Evolutionary conservation across 345 rosid species (phyloP), one percentile per base, ranked within the genome.

Genomic region (Camelina neglecta): DNA sequence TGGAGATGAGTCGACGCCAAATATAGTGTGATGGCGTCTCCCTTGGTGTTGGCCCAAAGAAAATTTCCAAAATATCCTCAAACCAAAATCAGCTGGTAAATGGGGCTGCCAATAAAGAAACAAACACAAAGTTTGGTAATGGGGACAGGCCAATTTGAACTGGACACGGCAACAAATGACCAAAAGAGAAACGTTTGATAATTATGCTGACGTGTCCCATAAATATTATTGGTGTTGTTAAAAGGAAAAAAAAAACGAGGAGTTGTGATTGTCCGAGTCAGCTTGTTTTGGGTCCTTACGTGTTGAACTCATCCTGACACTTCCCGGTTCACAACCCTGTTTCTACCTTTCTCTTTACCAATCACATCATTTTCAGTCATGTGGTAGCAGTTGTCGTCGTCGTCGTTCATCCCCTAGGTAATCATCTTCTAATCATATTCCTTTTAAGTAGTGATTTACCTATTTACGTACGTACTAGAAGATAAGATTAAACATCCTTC

Each of bases 211-310:
- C 80, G 59, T 69, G 75, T 62, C 49, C 49, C 54, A 51, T 47
- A 47, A 4, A n/a, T 35, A 10, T 4, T n/a, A 29, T 48, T 36
- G 7, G 7, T 58, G 21, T 45, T 7, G 41, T 42, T 42, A 11
- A 11, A 11, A 29, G 5, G 15, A 3, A 2, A 57, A 2, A 21
- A 21, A 56, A 7, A 58, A 38, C 23, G 18, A 67, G 48, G 60
- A 69, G 58, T 23, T 53, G 75, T 76, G 66, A 47, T 70, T 56
- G 36, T 70, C 80, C 45, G 60, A 71, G 65, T 77, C 80, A 77
- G 80, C 76, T 71, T 47, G 35, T 49, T 47, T 62, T 70, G 33
- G 7, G 8, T 63, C 26, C 72, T 71, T 71, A 77, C 80, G 80
- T 71, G 80, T 77, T 51, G 47, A 71, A 71, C 80, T 77, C 66